Percentiles rank a stretch among this genome's conserved stretches.
Evolutionary conservation across 2,329 filamentous ascomycete species (phyloP).

Genomic region (Pezicula neosporulosa): DNA sequence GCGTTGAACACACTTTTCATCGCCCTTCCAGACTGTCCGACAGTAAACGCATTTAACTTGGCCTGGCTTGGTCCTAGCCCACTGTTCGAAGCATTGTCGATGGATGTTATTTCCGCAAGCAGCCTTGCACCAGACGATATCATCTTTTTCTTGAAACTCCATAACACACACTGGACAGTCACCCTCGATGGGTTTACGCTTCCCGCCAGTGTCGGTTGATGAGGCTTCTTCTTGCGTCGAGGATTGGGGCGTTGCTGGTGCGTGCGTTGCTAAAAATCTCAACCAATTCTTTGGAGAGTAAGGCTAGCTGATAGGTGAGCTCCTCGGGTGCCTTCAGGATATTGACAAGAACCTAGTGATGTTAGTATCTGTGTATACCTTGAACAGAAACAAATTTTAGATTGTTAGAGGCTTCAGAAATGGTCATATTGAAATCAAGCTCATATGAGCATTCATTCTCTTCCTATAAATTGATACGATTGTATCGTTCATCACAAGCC

Average conservation of each 20-base stretch:
- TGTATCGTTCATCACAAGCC: too few relatives aligned
- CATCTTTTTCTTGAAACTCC: slow-evolving; percentile 43
- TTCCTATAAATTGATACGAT: too few relatives aligned
- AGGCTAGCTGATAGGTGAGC: slow-evolving; percentile 56
- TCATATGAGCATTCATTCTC: too few relatives aligned
- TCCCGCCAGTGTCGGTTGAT: slow-evolving; percentile 38
- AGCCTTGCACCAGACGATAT: slow-evolving; percentile 54
- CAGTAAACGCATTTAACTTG: slow-evolving; percentile 59
- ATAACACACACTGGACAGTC: slow-evolving; percentile 63
- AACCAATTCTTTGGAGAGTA: slow-evolving; percentile 53
- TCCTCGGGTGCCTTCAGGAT: slow-evolving; percentile 53
- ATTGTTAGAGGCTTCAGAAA: too few relatives aligned
- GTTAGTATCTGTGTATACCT: too few relatives aligned
- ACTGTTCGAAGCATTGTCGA: slow-evolving; percentile 49
- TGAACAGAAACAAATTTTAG: too few relatives aligned
- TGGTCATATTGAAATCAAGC: too few relatives aligned
- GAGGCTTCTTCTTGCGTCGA: slow-evolving; percentile 27
- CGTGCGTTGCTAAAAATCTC: slow-evolving; percentile 52
- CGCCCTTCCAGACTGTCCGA: slow-evolving; percentile 50
- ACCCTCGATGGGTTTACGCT: slow-evolving; percentile 55
- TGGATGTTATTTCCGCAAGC: slow-evolving; percentile 63
- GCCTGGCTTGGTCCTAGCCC: slow-evolving; percentile 44
- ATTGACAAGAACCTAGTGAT: slow-evolving; percentile 45
- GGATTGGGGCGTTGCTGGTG: slow-evolving; percentile 44
- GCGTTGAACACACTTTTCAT: slow-evolving; percentile 37